Conservation (phyloP, 2,329 filamentous ascomycete species). For the Waltergamsia citrina region DNA sequence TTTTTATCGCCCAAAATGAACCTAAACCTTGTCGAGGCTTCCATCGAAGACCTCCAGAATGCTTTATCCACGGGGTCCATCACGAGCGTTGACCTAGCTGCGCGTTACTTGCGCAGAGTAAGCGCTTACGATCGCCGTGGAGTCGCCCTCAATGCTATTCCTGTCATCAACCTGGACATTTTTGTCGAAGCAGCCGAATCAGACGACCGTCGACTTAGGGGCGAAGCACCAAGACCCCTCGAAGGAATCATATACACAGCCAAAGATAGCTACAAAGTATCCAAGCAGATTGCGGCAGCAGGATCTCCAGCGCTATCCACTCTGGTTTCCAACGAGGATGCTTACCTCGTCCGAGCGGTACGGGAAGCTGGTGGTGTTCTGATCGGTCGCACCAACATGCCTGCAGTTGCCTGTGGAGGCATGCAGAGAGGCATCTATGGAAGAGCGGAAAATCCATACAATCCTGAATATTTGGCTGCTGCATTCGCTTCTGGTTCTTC, state of each 20-base stretch:
- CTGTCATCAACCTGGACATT: constrained; percentile 12
- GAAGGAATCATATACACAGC: constrained; percentile 49
- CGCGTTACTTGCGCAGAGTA: constrained; percentile 15
- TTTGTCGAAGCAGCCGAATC: constrained; percentile 18
- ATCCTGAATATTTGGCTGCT: constrained; percentile 38
- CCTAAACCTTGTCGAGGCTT: constrained; percentile 13
- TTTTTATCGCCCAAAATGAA: background rate
- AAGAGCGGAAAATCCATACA: constrained; percentile 47
- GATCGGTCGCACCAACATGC: constrained; percentile 46
- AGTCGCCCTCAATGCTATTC: constrained; percentile 14
- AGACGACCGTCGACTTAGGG: constrained; percentile 13
- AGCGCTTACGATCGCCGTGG: constrained; percentile 14
- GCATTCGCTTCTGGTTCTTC: constrained; percentile 49
- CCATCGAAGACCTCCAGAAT: constrained; percentile 12
- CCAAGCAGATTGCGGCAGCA: constrained; percentile 40
- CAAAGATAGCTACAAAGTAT: constrained; percentile 48
- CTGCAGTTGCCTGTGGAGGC: constrained; percentile 47
- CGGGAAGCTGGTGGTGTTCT: constrained; percentile 22
- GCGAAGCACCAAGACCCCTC: constrained; percentile 15
- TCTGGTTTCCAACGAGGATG: constrained; percentile 40
- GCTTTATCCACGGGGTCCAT: constrained; percentile 8
- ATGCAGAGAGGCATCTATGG: constrained; percentile 49
- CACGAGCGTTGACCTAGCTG: constrained; percentile 16
- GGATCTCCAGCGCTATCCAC: constrained; percentile 45
- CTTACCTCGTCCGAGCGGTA: constrained; percentile 36